Conservation (phyloP, 805 yeast genomes). For the Sugiyamaella smithiae region DNA sequence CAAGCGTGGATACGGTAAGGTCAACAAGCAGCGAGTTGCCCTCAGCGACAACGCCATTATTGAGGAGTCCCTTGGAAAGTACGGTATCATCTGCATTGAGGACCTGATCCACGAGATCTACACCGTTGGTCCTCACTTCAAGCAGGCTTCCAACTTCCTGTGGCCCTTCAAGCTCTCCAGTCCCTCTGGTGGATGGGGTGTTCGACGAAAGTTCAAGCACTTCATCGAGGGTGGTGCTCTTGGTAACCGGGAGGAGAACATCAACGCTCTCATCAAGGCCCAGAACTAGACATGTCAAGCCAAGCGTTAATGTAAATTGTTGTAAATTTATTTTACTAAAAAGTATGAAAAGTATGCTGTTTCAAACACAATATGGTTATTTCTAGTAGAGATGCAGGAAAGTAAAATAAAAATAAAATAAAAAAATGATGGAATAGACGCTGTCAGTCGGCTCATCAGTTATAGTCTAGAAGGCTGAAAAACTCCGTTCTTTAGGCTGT, state of each 20-base stretch:
- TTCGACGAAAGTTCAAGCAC: constrained; percentile 77
- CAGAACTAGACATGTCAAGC: constrained; percentile 47
- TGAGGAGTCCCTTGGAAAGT: constrained; percentile 69
- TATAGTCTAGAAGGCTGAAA: background rate
- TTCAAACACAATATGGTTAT: no score
- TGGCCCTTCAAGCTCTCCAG: constrained; percentile 84
- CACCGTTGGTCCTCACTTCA: constrained; percentile 84
- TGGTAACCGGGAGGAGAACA: constrained; percentile 80
- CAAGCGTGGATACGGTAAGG: constrained; percentile 86
- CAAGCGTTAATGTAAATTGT: background rate
- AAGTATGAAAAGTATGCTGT: no score
- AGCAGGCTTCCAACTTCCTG: constrained; percentile 80
- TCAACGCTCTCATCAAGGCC: constrained; percentile 70
- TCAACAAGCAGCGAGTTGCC: constrained; percentile 73
- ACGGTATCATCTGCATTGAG: constrained; percentile 72
- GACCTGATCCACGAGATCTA: constrained; percentile 79
- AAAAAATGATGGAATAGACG: no score
- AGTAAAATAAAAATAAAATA: no score
- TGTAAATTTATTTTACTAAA: no score
- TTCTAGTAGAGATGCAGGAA: no score
- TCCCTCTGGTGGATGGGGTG: constrained; percentile 83
- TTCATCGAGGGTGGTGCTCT: constrained; percentile 83
- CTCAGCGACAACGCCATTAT: constrained; percentile 69
- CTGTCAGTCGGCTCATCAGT: no score
- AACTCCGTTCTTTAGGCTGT: background rate